Percentiles rank a stretch among this genome's conserved stretches.
phyloP scores from a whole-genome alignment of 73 alveolate genomes.

The Urostyla sp. region DNA sequence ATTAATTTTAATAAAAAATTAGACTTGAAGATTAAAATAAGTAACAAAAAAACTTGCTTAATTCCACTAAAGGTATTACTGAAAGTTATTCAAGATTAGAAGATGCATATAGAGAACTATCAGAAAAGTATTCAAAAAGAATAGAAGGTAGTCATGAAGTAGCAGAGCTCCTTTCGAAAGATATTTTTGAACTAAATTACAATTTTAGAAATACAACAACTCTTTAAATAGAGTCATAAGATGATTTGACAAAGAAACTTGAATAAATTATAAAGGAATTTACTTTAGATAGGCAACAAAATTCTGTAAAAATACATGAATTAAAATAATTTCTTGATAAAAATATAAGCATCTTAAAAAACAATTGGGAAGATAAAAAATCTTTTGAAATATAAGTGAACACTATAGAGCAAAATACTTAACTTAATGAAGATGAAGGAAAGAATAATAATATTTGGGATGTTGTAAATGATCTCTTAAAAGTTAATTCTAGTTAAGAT shows the following conservation, averaged over 20 bases:
- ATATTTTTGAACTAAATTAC: constrained; percentile 25
- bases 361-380: constrained; percentile 53
- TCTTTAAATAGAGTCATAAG: constrained; percentile 21
- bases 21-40: constrained; percentile 41
- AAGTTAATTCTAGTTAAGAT: neutral
- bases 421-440: neutral
- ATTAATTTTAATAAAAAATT: neutral
- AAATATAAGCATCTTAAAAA: constrained; percentile 23
- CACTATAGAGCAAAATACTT: neutral
- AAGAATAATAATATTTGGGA: constrained; percentile 6
- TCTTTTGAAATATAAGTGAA: neutral
- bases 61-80: neutral
- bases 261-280: constrained; percentile 19
- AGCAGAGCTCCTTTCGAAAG: constrained; percentile 41
- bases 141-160: constrained; percentile 34
- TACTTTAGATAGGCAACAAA: constrained; percentile 45
- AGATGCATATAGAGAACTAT: neutral
- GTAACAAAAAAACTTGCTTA: neutral
- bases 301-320: constrained; percentile 25
- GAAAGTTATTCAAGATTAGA: constrained; percentile 2
- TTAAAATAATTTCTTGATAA: constrained; percentile 22
- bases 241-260: constrained; percentile 32
- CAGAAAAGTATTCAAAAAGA: constrained; percentile 11
- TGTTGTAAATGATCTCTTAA: neutral
- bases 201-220: constrained; percentile 19